Percentiles rank a stretch among this genome's conserved stretches.
Evolutionary conservation across 176 grass and related monocot genomes (phyloP).

Genomic region (Stipa capillata): DNA sequence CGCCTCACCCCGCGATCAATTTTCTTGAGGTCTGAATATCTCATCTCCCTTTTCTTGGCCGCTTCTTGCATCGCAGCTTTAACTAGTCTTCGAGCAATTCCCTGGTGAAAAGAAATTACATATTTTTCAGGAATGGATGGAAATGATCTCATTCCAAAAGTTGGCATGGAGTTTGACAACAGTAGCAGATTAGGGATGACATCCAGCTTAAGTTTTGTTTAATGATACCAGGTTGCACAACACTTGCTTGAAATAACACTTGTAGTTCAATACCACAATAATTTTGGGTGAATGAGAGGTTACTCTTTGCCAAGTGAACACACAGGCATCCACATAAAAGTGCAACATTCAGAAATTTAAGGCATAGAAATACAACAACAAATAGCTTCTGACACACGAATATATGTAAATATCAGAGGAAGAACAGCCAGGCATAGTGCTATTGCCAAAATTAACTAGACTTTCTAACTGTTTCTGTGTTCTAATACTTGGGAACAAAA

Average conservation of each 20-base stretch:
- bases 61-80: constrained; percentile 63
- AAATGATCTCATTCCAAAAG: neutral
- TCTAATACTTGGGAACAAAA: neutral
- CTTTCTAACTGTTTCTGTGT: neutral
- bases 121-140: neutral
- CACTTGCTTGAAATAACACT: neutral
- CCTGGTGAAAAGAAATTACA: constrained; percentile 33
- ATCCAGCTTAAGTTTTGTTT: neutral
- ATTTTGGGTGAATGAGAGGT: neutral
- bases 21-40: constrained; percentile 87
- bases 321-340: neutral
- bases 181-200: neutral
- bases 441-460: neutral
- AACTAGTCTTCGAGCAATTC: constrained; percentile 58
- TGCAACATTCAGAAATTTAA: neutral
- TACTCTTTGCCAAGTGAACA: neutral
- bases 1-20: constrained; percentile 69
- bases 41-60: constrained; percentile 91
- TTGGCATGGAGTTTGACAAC: neutral
- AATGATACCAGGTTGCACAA: neutral
- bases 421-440: neutral
- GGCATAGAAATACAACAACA: neutral
- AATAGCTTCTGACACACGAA: neutral
- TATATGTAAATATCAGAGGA: neutral
- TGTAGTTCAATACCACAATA: neutral